A percentile compares a stretch with the other conserved stretches of the same genome.
Conservation (phyloP, 2,329 filamentous ascomycete genomes). For the Colletotrichum tamarilloi region DNA sequence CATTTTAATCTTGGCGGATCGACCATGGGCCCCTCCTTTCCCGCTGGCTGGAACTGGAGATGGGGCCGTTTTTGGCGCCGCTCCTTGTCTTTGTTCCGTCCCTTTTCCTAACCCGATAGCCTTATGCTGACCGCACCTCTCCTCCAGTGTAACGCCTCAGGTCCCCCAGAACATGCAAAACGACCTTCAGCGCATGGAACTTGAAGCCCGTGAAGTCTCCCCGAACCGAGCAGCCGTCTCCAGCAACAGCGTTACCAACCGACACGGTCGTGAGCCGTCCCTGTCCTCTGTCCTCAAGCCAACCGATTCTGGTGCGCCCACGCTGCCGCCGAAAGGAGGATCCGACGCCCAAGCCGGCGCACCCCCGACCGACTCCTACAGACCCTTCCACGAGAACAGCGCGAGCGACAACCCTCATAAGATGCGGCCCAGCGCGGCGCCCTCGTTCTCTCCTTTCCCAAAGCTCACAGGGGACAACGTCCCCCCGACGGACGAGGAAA, state of each 20-base stretch:
- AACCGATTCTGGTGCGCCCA: conserved; percentile 23
- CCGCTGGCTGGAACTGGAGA: conserved; percentile 30
- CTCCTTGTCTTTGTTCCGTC: conserved; percentile 19
- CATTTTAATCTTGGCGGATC: conserved; percentile 33
- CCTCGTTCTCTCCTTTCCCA: conserved; percentile 92
- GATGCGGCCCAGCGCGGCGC: conserved; percentile 65
- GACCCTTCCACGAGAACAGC: conserved; percentile 55
- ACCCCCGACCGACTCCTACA: conserved; percentile 44
- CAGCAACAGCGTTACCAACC: conserved; percentile 39
- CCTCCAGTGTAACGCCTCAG: conserved; percentile 86
- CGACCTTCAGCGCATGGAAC: conserved; percentile 90
- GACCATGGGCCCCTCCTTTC: conserved; percentile 29
- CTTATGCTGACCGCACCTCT: conserved; percentile 49
- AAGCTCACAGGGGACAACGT: conserved; percentile 88
- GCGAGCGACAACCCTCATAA: conserved; percentile 37
- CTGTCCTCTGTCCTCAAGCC: conserved; percentile 52
- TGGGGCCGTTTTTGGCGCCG: conserved; percentile 20
- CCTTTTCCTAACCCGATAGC: conserved; percentile 3
- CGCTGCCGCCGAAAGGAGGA: conserved; percentile 39
- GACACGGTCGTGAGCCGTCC: conserved; percentile 56
- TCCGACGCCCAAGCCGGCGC: conserved; percentile 45
- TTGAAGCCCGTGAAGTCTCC: conserved; percentile 72
- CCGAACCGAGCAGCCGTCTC: conserved; percentile 45
- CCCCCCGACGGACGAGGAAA: conserved; percentile 92
- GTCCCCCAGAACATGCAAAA: conserved; percentile 97